Percentiles rank a stretch among this genome's conserved stretches.
phyloP scores from a whole-genome alignment of 2,329 filamentous ascomycete genomes.

The Ophiostoma montium region DNA sequence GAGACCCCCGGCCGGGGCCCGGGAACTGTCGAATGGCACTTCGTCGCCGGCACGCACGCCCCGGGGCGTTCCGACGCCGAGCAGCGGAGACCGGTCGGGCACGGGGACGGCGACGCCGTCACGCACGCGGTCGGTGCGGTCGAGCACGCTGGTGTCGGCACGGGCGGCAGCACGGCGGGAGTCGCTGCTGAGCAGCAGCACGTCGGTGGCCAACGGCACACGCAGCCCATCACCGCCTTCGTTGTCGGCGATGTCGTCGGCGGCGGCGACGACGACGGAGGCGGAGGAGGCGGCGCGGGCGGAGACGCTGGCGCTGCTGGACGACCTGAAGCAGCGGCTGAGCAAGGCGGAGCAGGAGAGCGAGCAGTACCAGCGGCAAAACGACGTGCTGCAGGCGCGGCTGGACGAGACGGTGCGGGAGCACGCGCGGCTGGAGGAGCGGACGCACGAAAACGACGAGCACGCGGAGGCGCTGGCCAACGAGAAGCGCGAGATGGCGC shows the following conservation, averaged over 20 bases:
- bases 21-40: constrained; percentile 17
- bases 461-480: constrained; percentile 67
- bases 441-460: constrained; percentile 73
- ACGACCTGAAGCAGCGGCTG: constrained; percentile 72
- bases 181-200: constrained; percentile 26
- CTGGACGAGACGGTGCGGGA: constrained; percentile 76
- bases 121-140: constrained; percentile 52
- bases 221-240: constrained; percentile 1
- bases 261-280: constrained; percentile 19
- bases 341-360: constrained; percentile 65
- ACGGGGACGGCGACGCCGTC: constrained; percentile 27
- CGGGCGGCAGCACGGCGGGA: constrained; percentile 44
- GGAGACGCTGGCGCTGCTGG: constrained; percentile 63
- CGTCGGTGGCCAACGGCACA: constrained; percentile 7
- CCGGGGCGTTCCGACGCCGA: constrained; percentile 33
- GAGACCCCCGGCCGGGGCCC: constrained; percentile 31
- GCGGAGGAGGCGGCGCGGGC: constrained; percentile 61
- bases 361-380: constrained; percentile 71
- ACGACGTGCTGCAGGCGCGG: constrained; percentile 69
- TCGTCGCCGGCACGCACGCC: constrained; percentile 27
- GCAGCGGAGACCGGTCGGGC: constrained; percentile 6
- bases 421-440: constrained; percentile 77
- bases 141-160: constrained; percentile 54
- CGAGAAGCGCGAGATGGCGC: constrained; percentile 69
- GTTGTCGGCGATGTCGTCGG: background rate